These are phyloP conservation scores for Corrigiola litoralis DNA, from an alignment of 179 eudicot species.

Conservation along the genomic window DNA sequence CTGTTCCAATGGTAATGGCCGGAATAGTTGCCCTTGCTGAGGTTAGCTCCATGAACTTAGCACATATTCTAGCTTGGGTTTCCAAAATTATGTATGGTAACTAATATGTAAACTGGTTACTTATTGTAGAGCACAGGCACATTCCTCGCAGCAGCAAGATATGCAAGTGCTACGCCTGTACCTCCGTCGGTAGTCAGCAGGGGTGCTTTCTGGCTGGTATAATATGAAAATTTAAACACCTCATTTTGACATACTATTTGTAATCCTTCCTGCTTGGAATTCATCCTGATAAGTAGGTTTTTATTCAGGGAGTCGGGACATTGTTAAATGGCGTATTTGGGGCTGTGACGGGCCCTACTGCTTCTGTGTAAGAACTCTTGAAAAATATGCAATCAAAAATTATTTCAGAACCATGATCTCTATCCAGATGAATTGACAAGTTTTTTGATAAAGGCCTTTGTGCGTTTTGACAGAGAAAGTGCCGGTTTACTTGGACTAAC, in stretches of 20 bases:
- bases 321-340: constrained; percentile 55
- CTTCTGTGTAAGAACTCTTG: constrained; percentile 55
- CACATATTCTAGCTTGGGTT: not conserved
- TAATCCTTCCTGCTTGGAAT: not conserved
- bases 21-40: constrained; percentile 68
- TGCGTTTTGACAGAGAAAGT: constrained; percentile 51
- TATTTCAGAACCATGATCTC: too few species aligned
- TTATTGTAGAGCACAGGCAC: constrained; percentile 66
- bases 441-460: not conserved
- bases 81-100: too few species aligned
- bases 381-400: too few species aligned
- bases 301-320: constrained; percentile 59
- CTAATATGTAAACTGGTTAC: not conserved
- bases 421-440: too few species aligned
- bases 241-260: not conserved
- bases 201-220: constrained; percentile 83
- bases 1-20: constrained; percentile 45
- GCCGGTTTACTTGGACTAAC: constrained; percentile 78
- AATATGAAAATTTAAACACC: not conserved
- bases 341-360: constrained; percentile 48
- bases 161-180: constrained; percentile 90
- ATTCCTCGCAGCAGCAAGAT: constrained; percentile 70
- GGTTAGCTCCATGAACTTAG: constrained; percentile 36
- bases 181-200: constrained; percentile 83
- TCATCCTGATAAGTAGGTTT: not conserved